Conservation (phyloP, 495 filamentous ascomycete genomes). For the Daldinia bambusicola region DNA sequence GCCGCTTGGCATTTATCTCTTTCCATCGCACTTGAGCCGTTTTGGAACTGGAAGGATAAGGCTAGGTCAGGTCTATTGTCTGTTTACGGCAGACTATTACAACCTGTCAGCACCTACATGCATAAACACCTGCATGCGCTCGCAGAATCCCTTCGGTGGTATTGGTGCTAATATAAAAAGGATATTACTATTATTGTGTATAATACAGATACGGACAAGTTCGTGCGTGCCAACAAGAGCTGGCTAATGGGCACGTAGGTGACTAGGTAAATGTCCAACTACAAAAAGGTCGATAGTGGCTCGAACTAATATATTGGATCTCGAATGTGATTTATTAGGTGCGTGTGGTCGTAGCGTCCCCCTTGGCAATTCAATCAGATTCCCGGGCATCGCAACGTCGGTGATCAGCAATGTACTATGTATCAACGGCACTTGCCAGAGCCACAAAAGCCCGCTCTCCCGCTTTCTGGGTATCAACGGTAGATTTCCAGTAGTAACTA, state of each 20-base stretch:
- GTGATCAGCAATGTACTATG: conserved; percentile 43
- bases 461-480: conserved; percentile 38
- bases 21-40: conserved; percentile 36
- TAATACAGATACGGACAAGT: neutral
- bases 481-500: conserved; percentile 26
- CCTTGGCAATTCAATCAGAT: conserved; percentile 40
- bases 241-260: neutral
- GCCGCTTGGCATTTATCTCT: conserved; percentile 41
- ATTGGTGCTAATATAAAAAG: conserved; percentile 31
- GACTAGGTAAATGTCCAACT: neutral
- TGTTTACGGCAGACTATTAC: conserved; percentile 42
- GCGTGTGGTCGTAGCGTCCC: conserved; percentile 1
- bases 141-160: conserved; percentile 23
- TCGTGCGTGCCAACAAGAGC: neutral
- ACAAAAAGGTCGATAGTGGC: conserved; percentile 17
- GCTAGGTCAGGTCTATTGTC: conserved; percentile 41
- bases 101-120: conserved; percentile 41
- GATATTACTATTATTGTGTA: conserved; percentile 6
- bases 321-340: conserved; percentile 10
- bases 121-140: conserved; percentile 35
- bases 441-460: conserved; percentile 37
- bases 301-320: conserved; percentile 28
- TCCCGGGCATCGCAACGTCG: conserved; percentile 37
- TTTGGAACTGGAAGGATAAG: conserved; percentile 38
- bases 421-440: conserved; percentile 45